These are phyloP conservation scores for Saturnispora zaruensis DNA, from an alignment of 805 yeast genomes.

Conservation along the genomic window DNA sequence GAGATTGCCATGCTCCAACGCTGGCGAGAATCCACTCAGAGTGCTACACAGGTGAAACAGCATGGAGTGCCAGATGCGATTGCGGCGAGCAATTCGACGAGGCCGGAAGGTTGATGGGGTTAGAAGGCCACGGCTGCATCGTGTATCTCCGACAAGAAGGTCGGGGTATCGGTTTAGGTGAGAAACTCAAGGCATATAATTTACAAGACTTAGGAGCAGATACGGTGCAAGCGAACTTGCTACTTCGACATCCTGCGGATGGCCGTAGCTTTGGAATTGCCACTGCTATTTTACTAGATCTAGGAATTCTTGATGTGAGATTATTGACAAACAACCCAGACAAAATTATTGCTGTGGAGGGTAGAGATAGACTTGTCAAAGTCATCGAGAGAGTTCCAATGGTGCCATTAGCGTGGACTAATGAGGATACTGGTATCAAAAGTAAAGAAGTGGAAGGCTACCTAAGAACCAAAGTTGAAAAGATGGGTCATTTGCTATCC, in stretches of 20 bases:
- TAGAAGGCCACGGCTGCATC: constrained; percentile 82
- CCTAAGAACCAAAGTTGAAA: constrained; percentile 83
- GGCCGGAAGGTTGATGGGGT: constrained; percentile 90
- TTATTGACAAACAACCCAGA: constrained; percentile 93
- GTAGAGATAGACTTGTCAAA: constrained; percentile 59
- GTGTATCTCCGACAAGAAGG: constrained; percentile 97
- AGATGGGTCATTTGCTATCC: constrained; percentile 91
- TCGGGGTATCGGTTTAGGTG: constrained; percentile 97
- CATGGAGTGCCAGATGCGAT: constrained; percentile 98
- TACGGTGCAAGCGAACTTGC: constrained; percentile 90
- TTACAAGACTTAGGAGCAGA: constrained; percentile 97
- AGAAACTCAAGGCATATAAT: constrained; percentile 92
- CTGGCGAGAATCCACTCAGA: constrained; percentile 91
- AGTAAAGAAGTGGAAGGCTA: constrained; percentile 88
- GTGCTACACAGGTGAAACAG: constrained; percentile 98
- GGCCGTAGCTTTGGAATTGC: constrained; percentile 92
- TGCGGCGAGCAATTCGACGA: constrained; percentile 99
- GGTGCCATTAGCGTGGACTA: constrained; percentile 92
- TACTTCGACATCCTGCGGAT: constrained; percentile 95
- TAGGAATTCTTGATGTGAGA: constrained; percentile 64
- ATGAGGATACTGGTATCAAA: constrained; percentile 53
- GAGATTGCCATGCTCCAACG: constrained; percentile 32
- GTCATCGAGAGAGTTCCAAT: constrained; percentile 91
- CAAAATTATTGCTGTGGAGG: constrained; percentile 90
- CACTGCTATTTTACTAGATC: constrained; percentile 81